phyloP scores from a whole-genome alignment of 352 stramenopile species.

The Pythium diclinum region DNA sequence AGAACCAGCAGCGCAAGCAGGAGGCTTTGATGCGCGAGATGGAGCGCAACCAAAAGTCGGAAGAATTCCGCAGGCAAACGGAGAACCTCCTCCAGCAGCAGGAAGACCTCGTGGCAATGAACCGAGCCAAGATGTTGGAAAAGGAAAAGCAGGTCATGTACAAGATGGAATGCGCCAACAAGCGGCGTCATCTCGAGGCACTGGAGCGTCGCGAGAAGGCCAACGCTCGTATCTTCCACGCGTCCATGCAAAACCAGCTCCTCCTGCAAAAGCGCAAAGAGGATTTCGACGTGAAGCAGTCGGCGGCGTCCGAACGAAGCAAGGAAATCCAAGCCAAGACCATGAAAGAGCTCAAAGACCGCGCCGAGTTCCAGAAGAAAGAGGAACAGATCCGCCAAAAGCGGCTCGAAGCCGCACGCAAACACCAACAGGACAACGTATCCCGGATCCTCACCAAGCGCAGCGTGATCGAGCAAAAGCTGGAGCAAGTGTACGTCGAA shows the following conservation, averaged over 20 bases:
- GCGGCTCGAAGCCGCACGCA: conserved; percentile 48
- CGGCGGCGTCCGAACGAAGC: conserved; percentile 39
- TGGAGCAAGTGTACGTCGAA: conserved; percentile 34
- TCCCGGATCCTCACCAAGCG: conserved; percentile 42
- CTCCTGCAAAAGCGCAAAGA: conserved; percentile 53
- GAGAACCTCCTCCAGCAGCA: conserved; percentile 62
- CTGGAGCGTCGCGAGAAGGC: conserved; percentile 51
- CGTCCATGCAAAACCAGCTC: conserved; percentile 55
- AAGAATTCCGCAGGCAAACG: conserved; percentile 65
- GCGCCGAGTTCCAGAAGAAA: conserved; percentile 53
- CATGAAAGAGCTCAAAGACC: conserved; percentile 55
- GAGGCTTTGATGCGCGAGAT: conserved; percentile 49
- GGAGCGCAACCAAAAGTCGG: conserved; percentile 59
- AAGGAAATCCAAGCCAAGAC: conserved; percentile 65
- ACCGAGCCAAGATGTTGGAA: conserved; percentile 54
- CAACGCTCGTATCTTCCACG: conserved; percentile 50
- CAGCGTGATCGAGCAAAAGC: conserved; percentile 37
- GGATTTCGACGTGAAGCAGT: conserved; percentile 62
- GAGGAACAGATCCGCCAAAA: conserved; percentile 65
- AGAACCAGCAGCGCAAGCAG: conserved; percentile 33
- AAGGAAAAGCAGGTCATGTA: conserved; percentile 55
- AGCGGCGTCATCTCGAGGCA: conserved; percentile 51
- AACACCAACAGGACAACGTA: conserved; percentile 40
- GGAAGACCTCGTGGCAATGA: conserved; percentile 47
- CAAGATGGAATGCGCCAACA: conserved; percentile 60